These are phyloP conservation scores for Polygonum aviculare DNA, from an alignment of 148 eudicot genomes.

Conservation along the genomic window DNA sequence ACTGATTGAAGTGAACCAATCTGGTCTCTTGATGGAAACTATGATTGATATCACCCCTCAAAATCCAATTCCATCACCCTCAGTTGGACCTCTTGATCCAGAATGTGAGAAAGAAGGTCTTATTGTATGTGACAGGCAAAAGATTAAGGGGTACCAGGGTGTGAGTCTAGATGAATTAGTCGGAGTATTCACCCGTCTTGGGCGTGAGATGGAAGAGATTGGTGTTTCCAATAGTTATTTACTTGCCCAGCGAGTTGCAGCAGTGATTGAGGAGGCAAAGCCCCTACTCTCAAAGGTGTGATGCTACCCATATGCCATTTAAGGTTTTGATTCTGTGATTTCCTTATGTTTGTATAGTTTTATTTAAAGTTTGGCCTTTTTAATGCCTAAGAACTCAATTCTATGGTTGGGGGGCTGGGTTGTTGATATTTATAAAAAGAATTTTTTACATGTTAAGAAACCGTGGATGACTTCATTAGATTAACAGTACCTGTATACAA, in stretches of 20 bases:
- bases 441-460: neutral
- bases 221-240: conserved; percentile 66
- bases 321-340: neutral
- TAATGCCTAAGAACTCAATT: neutral
- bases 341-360: neutral
- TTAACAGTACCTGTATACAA: neutral
- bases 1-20: conserved; percentile 84
- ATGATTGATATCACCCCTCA: conserved; percentile 86
- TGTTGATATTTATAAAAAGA: neutral
- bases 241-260: conserved; percentile 59
- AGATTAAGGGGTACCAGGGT: conserved; percentile 69
- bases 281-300: conserved; percentile 81
- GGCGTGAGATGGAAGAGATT: conserved; percentile 80
- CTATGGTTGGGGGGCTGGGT: neutral
- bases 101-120: conserved; percentile 75
- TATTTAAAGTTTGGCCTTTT: neutral
- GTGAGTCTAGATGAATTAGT: conserved; percentile 94
- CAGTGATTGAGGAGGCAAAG: conserved; percentile 76
- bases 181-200: conserved; percentile 89
- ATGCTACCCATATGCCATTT: conserved; percentile 21
- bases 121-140: conserved; percentile 85
- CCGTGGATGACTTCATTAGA: neutral
- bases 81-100: conserved; percentile 69
- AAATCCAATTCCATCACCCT: conserved; percentile 74
- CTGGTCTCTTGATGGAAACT: conserved; percentile 98